phyloP scores from a whole-genome alignment of 441 rosid genomes.

The Euphorbia schlechtendalii region DNA sequence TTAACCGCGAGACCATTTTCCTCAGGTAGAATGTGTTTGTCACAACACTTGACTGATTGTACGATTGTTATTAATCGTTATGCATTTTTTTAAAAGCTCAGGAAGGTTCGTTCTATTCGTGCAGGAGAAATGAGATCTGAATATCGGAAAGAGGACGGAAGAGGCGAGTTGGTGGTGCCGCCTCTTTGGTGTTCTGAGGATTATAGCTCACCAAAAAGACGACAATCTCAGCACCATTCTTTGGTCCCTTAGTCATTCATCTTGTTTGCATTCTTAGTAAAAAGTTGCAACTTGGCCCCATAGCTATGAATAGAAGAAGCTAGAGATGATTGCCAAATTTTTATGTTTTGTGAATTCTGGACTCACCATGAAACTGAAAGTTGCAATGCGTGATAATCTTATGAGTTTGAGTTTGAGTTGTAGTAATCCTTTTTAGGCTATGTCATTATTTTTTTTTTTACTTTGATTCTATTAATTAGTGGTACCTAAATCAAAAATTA shows the following conservation, averaged over 20 bases:
- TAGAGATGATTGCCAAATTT: too few relatives aligned
- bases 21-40: not conserved
- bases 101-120: not conserved
- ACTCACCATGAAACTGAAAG: not conserved
- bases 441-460: too few relatives aligned
- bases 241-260: not conserved
- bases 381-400: not conserved
- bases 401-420: not conserved
- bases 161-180: constrained; percentile 2
- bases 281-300: not conserved
- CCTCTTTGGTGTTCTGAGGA: constrained; percentile 33
- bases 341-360: not conserved
- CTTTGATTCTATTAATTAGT: too few relatives aligned
- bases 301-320: too few relatives aligned
- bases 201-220: constrained; percentile 24
- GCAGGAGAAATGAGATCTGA: constrained; percentile 21
- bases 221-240: constrained; percentile 27
- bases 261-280: not conserved
- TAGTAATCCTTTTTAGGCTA: not conserved
- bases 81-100: not conserved
- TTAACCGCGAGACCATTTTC: constrained; percentile 16
- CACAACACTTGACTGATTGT: not conserved
- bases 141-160: constrained; percentile 12
- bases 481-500: too few relatives aligned
- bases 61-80: not conserved